Evolutionary conservation across 2,329 filamentous ascomycete genomes (phyloP).

Genomic region (Trichophyton simii): DNA sequence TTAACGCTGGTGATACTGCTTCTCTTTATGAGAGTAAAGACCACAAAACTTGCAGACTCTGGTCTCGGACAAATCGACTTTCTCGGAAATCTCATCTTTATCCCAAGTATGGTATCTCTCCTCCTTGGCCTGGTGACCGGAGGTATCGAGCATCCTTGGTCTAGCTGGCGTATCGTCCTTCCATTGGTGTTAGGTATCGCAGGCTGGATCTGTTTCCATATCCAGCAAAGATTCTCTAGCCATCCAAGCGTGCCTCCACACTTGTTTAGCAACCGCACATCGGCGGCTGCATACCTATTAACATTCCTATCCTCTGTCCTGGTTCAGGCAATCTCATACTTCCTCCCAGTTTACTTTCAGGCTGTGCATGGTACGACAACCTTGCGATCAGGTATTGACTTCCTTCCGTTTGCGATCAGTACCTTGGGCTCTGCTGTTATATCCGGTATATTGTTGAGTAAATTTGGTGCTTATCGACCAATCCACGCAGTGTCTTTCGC

Average conservation of each 20-base stretch:
- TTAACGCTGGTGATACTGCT: conserved; percentile 20
- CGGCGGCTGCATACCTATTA: neutral
- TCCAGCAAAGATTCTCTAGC: neutral
- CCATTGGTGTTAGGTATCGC: neutral
- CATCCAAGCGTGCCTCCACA: conserved; percentile 15
- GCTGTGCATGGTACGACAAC: conserved; percentile 31
- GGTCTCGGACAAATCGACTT: conserved; percentile 12
- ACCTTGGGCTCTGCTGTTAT: conserved; percentile 16
- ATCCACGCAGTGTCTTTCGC: conserved; percentile 29
- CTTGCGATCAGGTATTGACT: conserved; percentile 23
- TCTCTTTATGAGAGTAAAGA: conserved; percentile 31
- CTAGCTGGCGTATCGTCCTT: neutral
- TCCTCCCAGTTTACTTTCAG: conserved; percentile 30
- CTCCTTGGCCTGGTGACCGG: neutral
- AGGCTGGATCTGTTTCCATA: neutral
- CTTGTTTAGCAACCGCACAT: neutral
- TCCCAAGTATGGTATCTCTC: neutral
- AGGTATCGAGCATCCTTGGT: neutral
- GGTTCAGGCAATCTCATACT: conserved; percentile 11
- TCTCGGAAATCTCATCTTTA: neutral
- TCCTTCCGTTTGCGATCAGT: conserved; percentile 18
- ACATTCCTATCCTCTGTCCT: neutral
- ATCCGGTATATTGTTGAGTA: conserved; percentile 19
- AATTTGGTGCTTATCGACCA: conserved; percentile 19
- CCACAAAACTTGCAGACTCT: conserved; percentile 21